Percentiles rank a stretch among this genome's conserved stretches.
phyloP scores from a whole-genome alignment of 108 stramenopile genomes.

The Hondaea fermentalgiana region DNA sequence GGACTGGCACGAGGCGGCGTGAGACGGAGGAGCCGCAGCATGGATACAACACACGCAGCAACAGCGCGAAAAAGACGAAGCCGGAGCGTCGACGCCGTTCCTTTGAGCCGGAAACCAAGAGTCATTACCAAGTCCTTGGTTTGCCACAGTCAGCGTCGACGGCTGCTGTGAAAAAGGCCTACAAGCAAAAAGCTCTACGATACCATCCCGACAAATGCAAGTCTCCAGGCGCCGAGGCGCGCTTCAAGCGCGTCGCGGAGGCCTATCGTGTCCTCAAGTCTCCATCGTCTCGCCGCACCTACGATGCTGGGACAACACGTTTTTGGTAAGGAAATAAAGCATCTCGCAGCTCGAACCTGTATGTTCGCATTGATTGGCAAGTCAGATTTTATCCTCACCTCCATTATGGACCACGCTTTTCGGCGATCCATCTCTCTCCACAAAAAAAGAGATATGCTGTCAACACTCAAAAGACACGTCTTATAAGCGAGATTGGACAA shows the following conservation, averaged over 20 bases:
- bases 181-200: neutral
- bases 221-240: neutral
- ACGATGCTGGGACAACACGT: neutral
- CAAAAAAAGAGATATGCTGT: too few species aligned
- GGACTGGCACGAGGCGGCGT: neutral
- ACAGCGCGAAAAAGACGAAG: neutral
- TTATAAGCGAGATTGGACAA: too few species aligned
- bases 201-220: neutral
- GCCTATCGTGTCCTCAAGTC: slow-evolving; percentile 3
- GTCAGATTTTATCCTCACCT: too few species aligned
- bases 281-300: neutral
- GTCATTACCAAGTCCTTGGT: neutral
- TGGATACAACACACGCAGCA: neutral
- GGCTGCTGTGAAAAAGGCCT: neutral
- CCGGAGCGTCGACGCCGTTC: neutral
- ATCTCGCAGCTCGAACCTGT: too few species aligned
- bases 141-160: neutral
- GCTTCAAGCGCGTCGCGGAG: neutral
- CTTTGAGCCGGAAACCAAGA: neutral
- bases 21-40: neutral
- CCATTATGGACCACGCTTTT: too few species aligned
- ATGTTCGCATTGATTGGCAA: too few species aligned
- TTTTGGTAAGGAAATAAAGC: neutral
- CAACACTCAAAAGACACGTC: too few species aligned
- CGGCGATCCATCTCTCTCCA: too few species aligned